Base-by-base conservation (phyloP, 2,329 filamentous ascomycete genomes). In the Colletotrichum acutatum region DNA sequence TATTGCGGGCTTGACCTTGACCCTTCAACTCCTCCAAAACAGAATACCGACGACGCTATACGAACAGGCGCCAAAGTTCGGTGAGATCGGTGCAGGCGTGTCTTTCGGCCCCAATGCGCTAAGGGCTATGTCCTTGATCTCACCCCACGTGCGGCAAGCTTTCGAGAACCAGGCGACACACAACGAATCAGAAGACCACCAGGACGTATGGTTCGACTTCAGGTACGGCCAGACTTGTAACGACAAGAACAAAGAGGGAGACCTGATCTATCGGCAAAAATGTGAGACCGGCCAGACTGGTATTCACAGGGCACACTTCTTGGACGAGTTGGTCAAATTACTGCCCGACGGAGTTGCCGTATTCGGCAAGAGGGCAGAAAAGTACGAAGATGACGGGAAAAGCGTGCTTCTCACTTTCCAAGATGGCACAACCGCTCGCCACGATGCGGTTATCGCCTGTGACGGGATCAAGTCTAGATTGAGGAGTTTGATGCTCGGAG, bases 401-500 rank as follows among this genome's bases (percentile, higher is more conserved):
- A 34, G 53, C 16, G 79, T 80, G 3, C 66, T 74, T 2, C 75
- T 86, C 58, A 75, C 34, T n/a, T 86, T 86, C 64, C 73, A 78
- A 0, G 85, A 86, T 52, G 84, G 84, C 0, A 81, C 82, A 0
- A 80, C 78, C 0, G 83, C 81, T 2, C 74, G 78, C 8, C 82
- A 84, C 4, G 82, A 84, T 30, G 83, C 79, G 0, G 66, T 91
- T 0, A 82, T 93, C 80, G 75, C 88, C 2, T 90, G 89, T 75
- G 90, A 92, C 78, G 90, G 90, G 0, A 90, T 92, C 76, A 91
- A 91, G 5, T 19, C 71, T 79, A 79, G 67, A 80, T 80, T 7
- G 80, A 82, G 91, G 22, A 79, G 86, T 37, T 78, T 89, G 2
- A 79, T 93, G 11, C 80, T 92, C 0, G 87, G 86, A 1, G 76